phyloP scores from a whole-genome alignment of 2,329 filamentous ascomycete species.

The Hypoxylon sp. region DNA sequence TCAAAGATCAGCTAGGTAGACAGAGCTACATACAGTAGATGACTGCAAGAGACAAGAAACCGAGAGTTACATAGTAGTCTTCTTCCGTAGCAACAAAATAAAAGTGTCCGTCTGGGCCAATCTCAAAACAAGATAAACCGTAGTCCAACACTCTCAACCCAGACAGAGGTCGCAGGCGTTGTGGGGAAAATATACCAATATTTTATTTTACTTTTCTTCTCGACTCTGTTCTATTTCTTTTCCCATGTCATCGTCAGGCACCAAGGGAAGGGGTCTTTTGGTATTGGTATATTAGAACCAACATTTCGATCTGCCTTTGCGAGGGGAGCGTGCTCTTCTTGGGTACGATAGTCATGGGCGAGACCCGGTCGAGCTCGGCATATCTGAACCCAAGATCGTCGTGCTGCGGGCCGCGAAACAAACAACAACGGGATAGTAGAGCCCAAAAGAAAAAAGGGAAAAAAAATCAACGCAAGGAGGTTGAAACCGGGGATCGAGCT shows the following conservation, averaged over 20 bases:
- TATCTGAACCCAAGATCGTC: conserved; percentile 4
- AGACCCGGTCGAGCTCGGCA: conserved; percentile 24
- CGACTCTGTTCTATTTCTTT: no score
- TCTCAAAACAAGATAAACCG: conserved; percentile 35
- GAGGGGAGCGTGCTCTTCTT: conserved; percentile 23
- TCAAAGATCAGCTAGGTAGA: background rate
- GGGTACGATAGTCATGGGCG: conserved; percentile 33
- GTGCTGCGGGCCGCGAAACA: conserved; percentile 1
- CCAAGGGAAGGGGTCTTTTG: conserved; percentile 18
- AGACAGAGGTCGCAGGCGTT: conserved; percentile 29
- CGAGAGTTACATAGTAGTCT: no score
- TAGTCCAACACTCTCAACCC: no score
- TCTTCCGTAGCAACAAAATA: no score
- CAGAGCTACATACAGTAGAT: no score
- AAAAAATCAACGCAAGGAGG: background rate
- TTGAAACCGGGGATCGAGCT: background rate
- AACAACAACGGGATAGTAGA: conserved; percentile 11
- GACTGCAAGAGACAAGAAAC: no score
- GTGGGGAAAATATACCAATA: conserved; percentile 21
- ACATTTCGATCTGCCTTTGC: conserved; percentile 24
- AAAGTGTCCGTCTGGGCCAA: conserved; percentile 28
- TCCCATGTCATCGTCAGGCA: no score
- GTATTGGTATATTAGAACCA: conserved; percentile 24
- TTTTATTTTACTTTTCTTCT: background rate
- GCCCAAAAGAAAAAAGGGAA: no score